phyloP scores from a whole-genome alignment of 257 asterid species.

The Nicotiana attenuata region DNA sequence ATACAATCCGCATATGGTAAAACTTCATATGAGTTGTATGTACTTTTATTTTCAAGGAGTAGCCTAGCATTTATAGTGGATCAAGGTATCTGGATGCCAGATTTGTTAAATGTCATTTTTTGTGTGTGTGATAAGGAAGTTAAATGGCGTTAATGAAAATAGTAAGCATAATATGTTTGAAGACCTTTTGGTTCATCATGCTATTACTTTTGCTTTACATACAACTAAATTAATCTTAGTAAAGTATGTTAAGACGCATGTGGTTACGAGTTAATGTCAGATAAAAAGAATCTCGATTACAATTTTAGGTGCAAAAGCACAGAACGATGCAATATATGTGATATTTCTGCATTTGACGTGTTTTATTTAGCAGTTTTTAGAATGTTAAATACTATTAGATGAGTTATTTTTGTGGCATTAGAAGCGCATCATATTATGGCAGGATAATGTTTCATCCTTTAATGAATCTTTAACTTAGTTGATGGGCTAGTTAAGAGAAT shows the following conservation, averaged over 20 bases:
- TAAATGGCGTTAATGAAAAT: too few species aligned
- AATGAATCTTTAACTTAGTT: constrained; percentile 7
- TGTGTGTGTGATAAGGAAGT: too few species aligned
- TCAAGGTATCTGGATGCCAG: too few species aligned
- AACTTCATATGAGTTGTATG: too few species aligned
- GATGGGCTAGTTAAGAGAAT: constrained; percentile 3
- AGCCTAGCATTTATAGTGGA: too few species aligned
- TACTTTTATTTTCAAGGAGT: too few species aligned
- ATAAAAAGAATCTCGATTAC: neutral
- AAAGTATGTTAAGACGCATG: neutral
- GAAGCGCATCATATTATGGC: neutral
- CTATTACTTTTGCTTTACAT: too few species aligned
- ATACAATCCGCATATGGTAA: too few species aligned
- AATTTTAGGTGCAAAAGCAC: neutral
- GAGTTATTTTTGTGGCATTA: neutral
- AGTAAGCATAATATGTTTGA: too few species aligned
- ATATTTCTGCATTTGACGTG: neutral
- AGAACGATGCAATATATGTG: neutral
- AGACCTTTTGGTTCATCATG: neutral
- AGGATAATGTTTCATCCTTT: neutral
- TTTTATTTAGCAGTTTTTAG: neutral
- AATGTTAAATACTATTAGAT: constrained; percentile 7
- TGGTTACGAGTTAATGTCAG: neutral
- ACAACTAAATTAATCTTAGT: neutral
- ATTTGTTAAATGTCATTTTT: too few species aligned